Conservation (phyloP, 2,329 filamentous ascomycete species). For the Penicillium sclerotigenum region DNA sequence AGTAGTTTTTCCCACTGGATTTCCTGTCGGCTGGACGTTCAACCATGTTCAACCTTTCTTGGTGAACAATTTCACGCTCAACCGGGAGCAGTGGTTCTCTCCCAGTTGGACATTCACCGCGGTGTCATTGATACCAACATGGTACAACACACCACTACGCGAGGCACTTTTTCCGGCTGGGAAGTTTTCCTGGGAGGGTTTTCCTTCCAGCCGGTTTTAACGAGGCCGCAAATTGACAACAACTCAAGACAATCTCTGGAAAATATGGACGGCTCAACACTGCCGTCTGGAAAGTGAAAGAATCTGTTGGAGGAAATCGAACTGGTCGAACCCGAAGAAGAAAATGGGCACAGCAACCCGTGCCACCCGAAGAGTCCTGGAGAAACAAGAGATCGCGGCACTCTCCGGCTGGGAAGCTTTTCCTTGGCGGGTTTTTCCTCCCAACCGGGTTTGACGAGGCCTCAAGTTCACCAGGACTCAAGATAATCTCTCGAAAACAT, state of each 20-base stretch:
- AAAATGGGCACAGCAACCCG: background rate
- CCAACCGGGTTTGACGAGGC: background rate
- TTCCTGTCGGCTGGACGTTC: background rate
- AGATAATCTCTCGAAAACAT: background rate
- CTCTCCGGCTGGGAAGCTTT: background rate
- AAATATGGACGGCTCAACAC: background rate
- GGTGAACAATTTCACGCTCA: background rate
- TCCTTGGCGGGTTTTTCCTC: background rate
- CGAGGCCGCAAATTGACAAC: background rate
- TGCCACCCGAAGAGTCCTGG: background rate
- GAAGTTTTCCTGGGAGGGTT: background rate
- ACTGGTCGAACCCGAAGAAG: background rate
- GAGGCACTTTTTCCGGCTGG: constrained; percentile 1
- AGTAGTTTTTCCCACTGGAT: background rate
- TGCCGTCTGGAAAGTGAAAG: background rate
- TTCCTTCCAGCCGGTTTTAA: background rate
- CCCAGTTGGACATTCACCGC: background rate
- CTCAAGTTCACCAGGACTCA: background rate
- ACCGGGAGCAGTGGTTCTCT: background rate
- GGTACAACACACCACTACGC: background rate
- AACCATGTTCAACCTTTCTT: background rate
- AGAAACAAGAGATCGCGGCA: too few species aligned
- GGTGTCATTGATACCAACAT: background rate
- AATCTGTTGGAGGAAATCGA: background rate
- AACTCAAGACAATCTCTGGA: background rate